Base-by-base conservation (phyloP, 2,329 filamentous ascomycete species). In the Xylogone sp. region DNA sequence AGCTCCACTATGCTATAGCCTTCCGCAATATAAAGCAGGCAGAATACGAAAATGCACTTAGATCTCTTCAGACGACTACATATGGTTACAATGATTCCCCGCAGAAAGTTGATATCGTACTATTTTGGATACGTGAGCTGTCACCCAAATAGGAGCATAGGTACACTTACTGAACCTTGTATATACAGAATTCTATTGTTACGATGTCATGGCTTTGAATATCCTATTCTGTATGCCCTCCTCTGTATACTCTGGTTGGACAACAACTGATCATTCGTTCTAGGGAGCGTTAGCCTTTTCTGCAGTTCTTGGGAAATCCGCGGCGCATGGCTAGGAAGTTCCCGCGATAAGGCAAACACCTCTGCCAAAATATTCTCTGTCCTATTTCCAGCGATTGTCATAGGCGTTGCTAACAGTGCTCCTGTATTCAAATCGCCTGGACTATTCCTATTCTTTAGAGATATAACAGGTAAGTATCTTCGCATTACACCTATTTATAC, bases 51-150 rank as follows among this genome's bases (percentile, higher is more conserved):
- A 65, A 73, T 53, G 59, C 69, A 2, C 53, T 67, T 8, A 48
- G 58, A 18, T 64, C 71, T 46, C 45, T 67, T 4, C 67, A 66
- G 3, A 69, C 66, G 24, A 71, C 73, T 5, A 71, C 73, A 45
- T 55, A 77, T 10, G 69, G 69, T 27, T 65, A 77, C 45, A 67
- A 72, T 8, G 72, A 73, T 16, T 63, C 66, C 10, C 72, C 73
- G 4, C 64, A 65, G 5, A 70, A 69, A 3, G 42, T 72, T 3
- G 75, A 77, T 49, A 62, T 72, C 6, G 64, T 69, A 0, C 61
- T 79, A 2, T 78, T 72, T 55, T 77, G 74, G 51, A 75, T 78
- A 53, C 75, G 75, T 77, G 62, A 47, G 74, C 65, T 16, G 2
- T 19, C 21, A 21, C 12, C 2, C 24, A 34, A 27, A 7, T 3